Conservation (phyloP, 768 basidiomycete genomes). For the Rhizopogon sp. region DNA sequence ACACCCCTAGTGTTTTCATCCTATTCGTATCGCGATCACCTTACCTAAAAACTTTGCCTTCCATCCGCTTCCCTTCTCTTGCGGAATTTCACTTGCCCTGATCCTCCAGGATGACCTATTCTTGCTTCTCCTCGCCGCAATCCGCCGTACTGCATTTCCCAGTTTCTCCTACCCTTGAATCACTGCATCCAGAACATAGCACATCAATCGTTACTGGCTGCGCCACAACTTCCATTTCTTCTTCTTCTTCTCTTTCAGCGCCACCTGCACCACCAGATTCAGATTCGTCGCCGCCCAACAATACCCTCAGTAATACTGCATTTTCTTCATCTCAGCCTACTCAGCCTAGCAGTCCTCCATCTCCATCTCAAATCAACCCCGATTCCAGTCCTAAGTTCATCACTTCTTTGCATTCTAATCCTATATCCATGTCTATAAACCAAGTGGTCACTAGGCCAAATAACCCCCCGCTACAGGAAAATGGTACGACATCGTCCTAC, state of each 20-base stretch:
- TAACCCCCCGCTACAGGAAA: constrained; percentile 7
- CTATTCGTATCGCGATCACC: constrained; percentile 4
- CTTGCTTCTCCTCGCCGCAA: constrained; percentile 21
- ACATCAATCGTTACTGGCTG: constrained; percentile 5
- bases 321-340: constrained; percentile 15
- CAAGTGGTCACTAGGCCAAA: constrained; percentile 4
- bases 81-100: constrained; percentile 13
- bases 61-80: constrained; percentile 9
- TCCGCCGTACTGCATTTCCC: constrained; percentile 13
- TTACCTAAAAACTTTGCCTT: constrained; percentile 10
- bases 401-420: constrained; percentile 17
- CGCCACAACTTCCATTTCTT: constrained; percentile 8
- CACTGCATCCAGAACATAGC: background rate
- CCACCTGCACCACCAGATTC: constrained; percentile 17
- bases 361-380: constrained; percentile 10
- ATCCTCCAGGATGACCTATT: constrained; percentile 23
- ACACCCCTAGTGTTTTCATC: constrained; percentile 1
- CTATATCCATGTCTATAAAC: constrained; percentile 8
- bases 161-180: constrained; percentile 3
- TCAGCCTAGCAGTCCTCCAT: constrained; percentile 18
- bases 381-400: constrained; percentile 9
- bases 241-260: constrained; percentile 7
- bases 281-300: constrained; percentile 6
- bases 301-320: constrained; percentile 8
- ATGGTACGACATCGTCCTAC: constrained; percentile 9